Evolutionary conservation across 306 rosid species (phyloP), one percentile per base, ranked within the genome.

Genomic region (Gynostemma pentaphyllum): DNA sequence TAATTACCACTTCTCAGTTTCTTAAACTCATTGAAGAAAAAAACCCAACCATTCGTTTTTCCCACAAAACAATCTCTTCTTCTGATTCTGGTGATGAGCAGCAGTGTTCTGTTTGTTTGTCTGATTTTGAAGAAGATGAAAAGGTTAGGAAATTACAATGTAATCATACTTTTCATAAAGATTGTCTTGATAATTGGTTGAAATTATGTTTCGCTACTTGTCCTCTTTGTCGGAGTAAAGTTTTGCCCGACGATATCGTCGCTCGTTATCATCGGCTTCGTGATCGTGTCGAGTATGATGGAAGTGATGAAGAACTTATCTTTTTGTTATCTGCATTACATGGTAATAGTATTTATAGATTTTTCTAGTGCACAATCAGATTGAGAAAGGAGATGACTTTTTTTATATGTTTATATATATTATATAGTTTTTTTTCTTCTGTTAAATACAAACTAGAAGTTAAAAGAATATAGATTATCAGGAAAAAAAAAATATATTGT

Each of bases 141-240:
- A 81, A 72, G 26, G 70, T 86, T 1, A 72, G 99, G 72, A 78
- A 55, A 62, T 77, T 94, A 67, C 79, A 78, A 23, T 94, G 99
- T 50, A 68, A 80, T 41, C 99, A 94, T 75, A 76, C 82, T 7
- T 94, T 88, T 70, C 99, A 88, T 64, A 80, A 57, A 76, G 94
- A 83, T 47, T 88, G 99, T 27, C 79, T 94, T 37, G 99, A 88
- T 52, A 78, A 53, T 49, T 94, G 99, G 99, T 75, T 94, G 60
- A 84, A 82, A 23, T 81, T 80, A 52, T 80, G 67, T 28, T 81
- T 75, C 74, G 94, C 94, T 15, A 88, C 95, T 0, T 94, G 99
- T 44, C 99, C 99, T 0, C 95, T 94, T 15, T 94, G 99, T 75
- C 75, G 99, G 69, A 73, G 63, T 45, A 84, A 79, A 54, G 89